Evolutionary conservation across 352 stramenopile genomes (phyloP), one percentile per base, ranked within the genome.

Genomic region (Phytophthora gonapodyides): DNA sequence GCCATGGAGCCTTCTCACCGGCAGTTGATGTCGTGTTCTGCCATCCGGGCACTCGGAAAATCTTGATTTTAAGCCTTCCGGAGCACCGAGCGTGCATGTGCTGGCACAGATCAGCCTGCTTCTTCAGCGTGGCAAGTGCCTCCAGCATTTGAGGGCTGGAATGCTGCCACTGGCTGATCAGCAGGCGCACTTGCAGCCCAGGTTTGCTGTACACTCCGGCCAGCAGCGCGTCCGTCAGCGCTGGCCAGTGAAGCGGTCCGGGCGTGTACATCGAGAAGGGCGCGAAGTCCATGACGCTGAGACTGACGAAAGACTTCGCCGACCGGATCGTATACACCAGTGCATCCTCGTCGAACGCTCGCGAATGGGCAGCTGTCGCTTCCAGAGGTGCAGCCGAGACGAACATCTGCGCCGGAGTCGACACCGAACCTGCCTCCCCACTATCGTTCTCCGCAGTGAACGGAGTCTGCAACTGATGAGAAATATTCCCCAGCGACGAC

Each of bases 271-370:
- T 83, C 3, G 80, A 88, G 43, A 83, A 93, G 34, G 85, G 75
- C 27, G 60, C 61, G 52, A 93, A 94, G 61, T 94, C 85, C 85
- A 94, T 94, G 34, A 94, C 85, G 47, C 83, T 94, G 15, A 94
- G 69, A 44, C 69, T 78, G 33, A 94, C 65, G 10, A 74, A 76
- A 16, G 63, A 71, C 30, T 69, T 71, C 11, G 82, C 85, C 16
- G 73, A 80, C 37, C 59, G 66, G 47, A 94, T 93, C 34, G 80
- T 92, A 38, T 91, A 91, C 38, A 90, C 76, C 16, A 91, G 64
- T 21, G 82, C 68, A 34, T 92, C 78, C 61, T 90, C 78, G 51
- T 93, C 84, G 57, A 89, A 88, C 11, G 78, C 61, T 37, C 84
- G 67, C 6, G 80, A 82, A 47, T 68, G 55, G 0, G 40, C 62